These are phyloP conservation scores for Meyerozyma guilliermondii DNA, from an alignment of 1,139 yeast genomes.

Conservation along the genomic window DNA sequence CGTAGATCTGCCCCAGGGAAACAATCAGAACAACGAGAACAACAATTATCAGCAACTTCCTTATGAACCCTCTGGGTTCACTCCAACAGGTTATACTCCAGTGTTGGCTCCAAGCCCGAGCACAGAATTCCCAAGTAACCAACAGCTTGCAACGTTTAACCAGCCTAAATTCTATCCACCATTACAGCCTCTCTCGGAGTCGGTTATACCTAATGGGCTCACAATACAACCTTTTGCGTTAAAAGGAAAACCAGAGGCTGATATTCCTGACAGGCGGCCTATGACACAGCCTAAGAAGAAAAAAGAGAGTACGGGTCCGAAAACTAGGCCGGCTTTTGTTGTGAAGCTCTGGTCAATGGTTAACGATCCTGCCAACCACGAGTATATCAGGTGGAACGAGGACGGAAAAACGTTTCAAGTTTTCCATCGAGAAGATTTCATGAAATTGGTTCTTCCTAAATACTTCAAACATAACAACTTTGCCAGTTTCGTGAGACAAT, in stretches of 20 bases:
- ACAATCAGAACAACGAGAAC: slow-evolving; percentile 4
- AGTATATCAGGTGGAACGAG: slow-evolving; percentile 76
- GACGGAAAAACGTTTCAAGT: slow-evolving; percentile 87
- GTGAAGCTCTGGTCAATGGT: slow-evolving; percentile 95
- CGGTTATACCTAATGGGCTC: slow-evolving; percentile 26
- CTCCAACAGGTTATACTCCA: slow-evolving; percentile 10
- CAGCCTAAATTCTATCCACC: slow-evolving; percentile 22
- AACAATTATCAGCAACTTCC: not conserved
- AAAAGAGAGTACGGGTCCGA: slow-evolving; percentile 33
- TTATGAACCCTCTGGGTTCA: slow-evolving; percentile 7
- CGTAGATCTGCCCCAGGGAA: not conserved
- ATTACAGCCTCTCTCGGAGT: slow-evolving; percentile 31
- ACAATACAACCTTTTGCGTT: slow-evolving; percentile 10
- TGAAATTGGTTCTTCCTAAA: slow-evolving; percentile 70
- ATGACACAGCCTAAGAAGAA: slow-evolving; percentile 16
- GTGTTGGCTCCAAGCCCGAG: slow-evolving; percentile 8
- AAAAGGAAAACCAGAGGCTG: slow-evolving; percentile 6
- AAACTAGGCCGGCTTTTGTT: slow-evolving; percentile 77
- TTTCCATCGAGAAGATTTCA: slow-evolving; percentile 78
- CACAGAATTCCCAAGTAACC: slow-evolving; percentile 5
- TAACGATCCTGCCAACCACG: slow-evolving; percentile 65
- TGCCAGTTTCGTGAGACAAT: slow-evolving; percentile 38
- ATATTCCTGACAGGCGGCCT: slow-evolving; percentile 6
- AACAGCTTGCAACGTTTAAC: slow-evolving; percentile 10
- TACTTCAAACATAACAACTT: slow-evolving; percentile 16